phyloP scores from a whole-genome alignment of 2,329 filamentous ascomycete genomes.

The Fusarium citri region DNA sequence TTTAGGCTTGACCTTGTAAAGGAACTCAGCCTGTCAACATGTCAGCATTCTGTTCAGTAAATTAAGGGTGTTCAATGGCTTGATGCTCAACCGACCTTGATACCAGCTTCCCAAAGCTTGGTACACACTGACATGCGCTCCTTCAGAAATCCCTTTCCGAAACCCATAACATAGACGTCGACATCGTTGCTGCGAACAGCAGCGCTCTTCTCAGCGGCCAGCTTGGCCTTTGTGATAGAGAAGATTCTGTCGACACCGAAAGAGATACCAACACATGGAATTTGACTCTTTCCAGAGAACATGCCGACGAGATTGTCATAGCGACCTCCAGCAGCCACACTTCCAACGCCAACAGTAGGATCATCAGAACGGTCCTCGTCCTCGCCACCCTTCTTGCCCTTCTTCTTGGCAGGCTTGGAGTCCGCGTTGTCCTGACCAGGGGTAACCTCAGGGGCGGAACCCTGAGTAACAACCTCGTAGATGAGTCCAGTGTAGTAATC shows the following conservation, averaged over 20 bases:
- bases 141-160: constrained; percentile 85
- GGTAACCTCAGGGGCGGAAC: constrained; percentile 69
- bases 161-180: constrained; percentile 95
- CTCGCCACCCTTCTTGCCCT: constrained; percentile 65
- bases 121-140: constrained; percentile 86
- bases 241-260: constrained; percentile 97
- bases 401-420: constrained; percentile 58
- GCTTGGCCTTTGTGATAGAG: constrained; percentile 82
- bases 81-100: constrained; percentile 69
- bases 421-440: constrained; percentile 51
- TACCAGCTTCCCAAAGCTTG: constrained; percentile 84
- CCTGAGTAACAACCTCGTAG: constrained; percentile 88
- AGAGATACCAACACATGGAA: constrained; percentile 75
- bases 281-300: constrained; percentile 86
- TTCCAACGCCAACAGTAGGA: constrained; percentile 85
- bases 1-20: constrained; percentile 91
- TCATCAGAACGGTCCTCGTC: constrained; percentile 78
- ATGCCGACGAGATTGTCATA: constrained; percentile 96
- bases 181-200: constrained; percentile 71
- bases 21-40: constrained; percentile 76
- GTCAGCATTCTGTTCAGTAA: constrained; percentile 39
- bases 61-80: not conserved
- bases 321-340: constrained; percentile 87
- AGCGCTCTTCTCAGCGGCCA: constrained; percentile 72
- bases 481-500: constrained; percentile 94